A percentile compares a stretch with the other conserved stretches of the same genome.
Conservation (phyloP, 2,329 filamentous ascomycete species). For the Claviceps lovelessii region DNA sequence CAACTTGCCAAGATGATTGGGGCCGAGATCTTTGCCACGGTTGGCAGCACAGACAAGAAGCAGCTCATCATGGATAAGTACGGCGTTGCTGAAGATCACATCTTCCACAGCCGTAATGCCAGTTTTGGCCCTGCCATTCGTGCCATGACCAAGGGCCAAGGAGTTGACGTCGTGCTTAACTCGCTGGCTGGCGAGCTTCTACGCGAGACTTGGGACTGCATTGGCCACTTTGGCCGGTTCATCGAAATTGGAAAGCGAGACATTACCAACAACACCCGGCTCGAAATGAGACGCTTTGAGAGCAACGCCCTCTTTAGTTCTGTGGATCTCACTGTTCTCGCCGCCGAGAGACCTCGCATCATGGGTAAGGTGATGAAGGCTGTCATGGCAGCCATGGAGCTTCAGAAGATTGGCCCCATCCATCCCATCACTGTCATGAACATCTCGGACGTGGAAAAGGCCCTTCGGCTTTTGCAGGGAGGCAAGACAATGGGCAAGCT, state of each 20-base stretch:
- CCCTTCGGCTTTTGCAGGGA: slow-evolving; percentile 22
- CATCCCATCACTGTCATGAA: slow-evolving; percentile 21
- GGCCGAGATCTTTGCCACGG: slow-evolving; percentile 29
- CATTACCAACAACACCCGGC: slow-evolving; percentile 22
- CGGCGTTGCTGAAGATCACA: slow-evolving; percentile 20
- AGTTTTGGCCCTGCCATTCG: slow-evolving; percentile 12
- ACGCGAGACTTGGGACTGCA: slow-evolving; percentile 27
- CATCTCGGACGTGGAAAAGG: slow-evolving; percentile 24
- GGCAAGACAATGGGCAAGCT: slow-evolving; percentile 26
- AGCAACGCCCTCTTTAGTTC: slow-evolving; percentile 32
- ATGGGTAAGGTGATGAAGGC: slow-evolving; percentile 21
- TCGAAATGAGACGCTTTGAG: slow-evolving; percentile 36
- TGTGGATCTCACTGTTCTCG: slow-evolving; percentile 30
- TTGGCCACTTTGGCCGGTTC: slow-evolving; percentile 20
- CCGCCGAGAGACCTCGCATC: slow-evolving; percentile 26
- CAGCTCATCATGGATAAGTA: slow-evolving; percentile 23
- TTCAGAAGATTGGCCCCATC: slow-evolving; percentile 21
- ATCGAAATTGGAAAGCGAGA: slow-evolving; percentile 18
- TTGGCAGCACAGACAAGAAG: slow-evolving; percentile 22
- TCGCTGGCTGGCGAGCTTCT: slow-evolving; percentile 17
- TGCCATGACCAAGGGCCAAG: slow-evolving; percentile 27
- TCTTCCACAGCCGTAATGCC: slow-evolving; percentile 14
- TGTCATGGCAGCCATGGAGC: slow-evolving; percentile 9
- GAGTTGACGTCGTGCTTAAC: slow-evolving; percentile 56
- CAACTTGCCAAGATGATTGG: slow-evolving; percentile 23